Conservation (phyloP, 129 eudicot species). For the Saposhnikovia divaricata region DNA sequence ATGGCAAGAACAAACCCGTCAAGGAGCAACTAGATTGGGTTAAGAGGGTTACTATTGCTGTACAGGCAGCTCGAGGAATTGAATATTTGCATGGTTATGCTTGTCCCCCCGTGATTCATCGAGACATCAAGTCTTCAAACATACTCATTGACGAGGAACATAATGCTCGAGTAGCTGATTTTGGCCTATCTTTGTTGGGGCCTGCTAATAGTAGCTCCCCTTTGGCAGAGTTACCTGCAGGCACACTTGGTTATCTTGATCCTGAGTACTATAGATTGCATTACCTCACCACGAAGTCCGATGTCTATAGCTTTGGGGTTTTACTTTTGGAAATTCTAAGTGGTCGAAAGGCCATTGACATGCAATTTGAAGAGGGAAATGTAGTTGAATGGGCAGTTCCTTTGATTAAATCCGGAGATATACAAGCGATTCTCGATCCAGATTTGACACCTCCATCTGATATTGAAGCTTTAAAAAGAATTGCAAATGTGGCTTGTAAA, state of each 20-base stretch:
- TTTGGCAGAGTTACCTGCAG: slow-evolving; percentile 84
- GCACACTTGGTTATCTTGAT: slow-evolving; percentile 87
- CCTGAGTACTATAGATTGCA: slow-evolving; percentile 88
- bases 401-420: slow-evolving; percentile 57
- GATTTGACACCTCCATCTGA: slow-evolving; percentile 46
- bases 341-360: slow-evolving; percentile 82
- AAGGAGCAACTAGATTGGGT: slow-evolving; percentile 79
- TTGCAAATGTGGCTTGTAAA: slow-evolving; percentile 70
- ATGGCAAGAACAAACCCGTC: slow-evolving; percentile 39
- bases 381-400: slow-evolving; percentile 97
- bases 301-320: slow-evolving; percentile 87
- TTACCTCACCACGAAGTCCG: slow-evolving; percentile 87
- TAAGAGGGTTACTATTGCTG: slow-evolving; percentile 78
- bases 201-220: slow-evolving; percentile 91
- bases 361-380: slow-evolving; percentile 84
- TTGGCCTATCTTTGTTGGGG: slow-evolving; percentile 76
- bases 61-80: slow-evolving; percentile 91
- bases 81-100: slow-evolving; percentile 95
- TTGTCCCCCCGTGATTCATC: slow-evolving; percentile 91
- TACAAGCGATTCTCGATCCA: slow-evolving; percentile 58
- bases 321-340: slow-evolving; percentile 75
- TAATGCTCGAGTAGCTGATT: slow-evolving; percentile 90
- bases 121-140: slow-evolving; percentile 91
- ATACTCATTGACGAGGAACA: slow-evolving; percentile 92
- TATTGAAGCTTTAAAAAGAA: slow-evolving; percentile 60